A percentile compares a stretch with the other conserved stretches of the same genome.
Conservation (phyloP, 2,329 filamentous ascomycete genomes). For the Rhexocercosporidium sp. region DNA sequence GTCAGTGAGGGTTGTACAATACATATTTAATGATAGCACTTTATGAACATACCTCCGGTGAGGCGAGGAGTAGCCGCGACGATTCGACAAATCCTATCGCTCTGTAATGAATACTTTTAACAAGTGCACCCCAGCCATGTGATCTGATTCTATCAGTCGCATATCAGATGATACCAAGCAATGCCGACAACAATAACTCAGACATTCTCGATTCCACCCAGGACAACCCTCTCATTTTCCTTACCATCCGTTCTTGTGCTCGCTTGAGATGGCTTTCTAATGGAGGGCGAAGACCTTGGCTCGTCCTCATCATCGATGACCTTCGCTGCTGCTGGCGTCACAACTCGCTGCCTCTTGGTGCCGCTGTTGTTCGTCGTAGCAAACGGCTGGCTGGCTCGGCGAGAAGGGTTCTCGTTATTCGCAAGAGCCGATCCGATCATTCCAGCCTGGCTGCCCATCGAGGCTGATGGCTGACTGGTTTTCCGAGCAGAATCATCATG, state of each 20-base stretch:
- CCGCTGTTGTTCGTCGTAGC: conserved; percentile 29
- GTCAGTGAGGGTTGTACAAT: conserved; percentile 26
- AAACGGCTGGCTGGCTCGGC: conserved; percentile 19
- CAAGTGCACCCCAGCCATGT: neutral
- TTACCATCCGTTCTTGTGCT: conserved; percentile 26
- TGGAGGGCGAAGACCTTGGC: conserved; percentile 41
- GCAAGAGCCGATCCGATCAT: neutral
- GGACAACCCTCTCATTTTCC: conserved; percentile 28
- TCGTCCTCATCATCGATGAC: conserved; percentile 56
- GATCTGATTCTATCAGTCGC: neutral
- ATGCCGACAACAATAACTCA: conserved; percentile 8
- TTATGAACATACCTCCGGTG: conserved; percentile 9
- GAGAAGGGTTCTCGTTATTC: conserved; percentile 20
- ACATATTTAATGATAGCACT: conserved; percentile 26
- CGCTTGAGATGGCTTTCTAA: conserved; percentile 34
- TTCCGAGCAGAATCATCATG: neutral
- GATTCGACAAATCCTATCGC: neutral
- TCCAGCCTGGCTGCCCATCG: neutral
- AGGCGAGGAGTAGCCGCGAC: neutral
- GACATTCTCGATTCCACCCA: conserved; percentile 37
- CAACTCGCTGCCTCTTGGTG: conserved; percentile 52
- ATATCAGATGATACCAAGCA: neutral
- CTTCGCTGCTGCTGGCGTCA: conserved; percentile 53
- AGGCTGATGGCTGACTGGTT: neutral
- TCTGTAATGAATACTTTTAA: neutral